phyloP scores from a whole-genome alignment of 208 protist species.

The Wallacemonas sp. region DNA sequence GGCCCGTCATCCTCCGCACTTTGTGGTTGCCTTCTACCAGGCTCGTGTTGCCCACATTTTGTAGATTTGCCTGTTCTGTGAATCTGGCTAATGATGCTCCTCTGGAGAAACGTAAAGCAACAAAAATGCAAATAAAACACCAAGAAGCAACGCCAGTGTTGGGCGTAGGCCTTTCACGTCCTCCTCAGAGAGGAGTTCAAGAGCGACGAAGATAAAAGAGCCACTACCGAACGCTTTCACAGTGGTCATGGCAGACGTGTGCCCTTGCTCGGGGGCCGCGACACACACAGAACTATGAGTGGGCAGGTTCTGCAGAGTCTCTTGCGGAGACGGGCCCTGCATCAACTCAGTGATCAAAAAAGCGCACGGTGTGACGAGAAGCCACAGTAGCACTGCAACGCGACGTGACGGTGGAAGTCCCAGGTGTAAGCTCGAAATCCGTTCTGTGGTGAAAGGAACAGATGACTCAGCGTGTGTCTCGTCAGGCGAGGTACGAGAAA shows the following conservation, averaged over 20 bases:
- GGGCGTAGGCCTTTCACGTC: slow-evolving; percentile 35
- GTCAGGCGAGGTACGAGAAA: neutral
- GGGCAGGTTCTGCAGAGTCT: too few relatives aligned
- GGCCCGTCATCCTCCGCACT: too few relatives aligned
- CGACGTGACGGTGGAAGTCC: neutral
- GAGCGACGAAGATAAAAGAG: slow-evolving; percentile 66
- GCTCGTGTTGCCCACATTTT: too few relatives aligned
- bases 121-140: slow-evolving; percentile 33
- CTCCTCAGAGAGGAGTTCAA: slow-evolving; percentile 48
- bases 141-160: slow-evolving; percentile 32
- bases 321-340: too few relatives aligned
- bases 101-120: slow-evolving; percentile 21
- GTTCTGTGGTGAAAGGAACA: neutral
- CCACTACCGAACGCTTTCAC: slow-evolving; percentile 62
- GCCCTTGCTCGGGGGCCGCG: neutral
- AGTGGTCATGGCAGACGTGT: slow-evolving; percentile 9
- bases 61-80: too few relatives aligned
- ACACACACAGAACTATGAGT: too few relatives aligned
- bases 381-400: slow-evolving; percentile 35
- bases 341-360: slow-evolving; percentile 20
- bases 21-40: too few relatives aligned
- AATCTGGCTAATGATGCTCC: neutral
- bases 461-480: too few relatives aligned
- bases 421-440: neutral
- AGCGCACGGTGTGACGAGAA: slow-evolving; percentile 42